Conservation (phyloP, 1,284 basidiomycete genomes). For the Pterula multifida region DNA sequence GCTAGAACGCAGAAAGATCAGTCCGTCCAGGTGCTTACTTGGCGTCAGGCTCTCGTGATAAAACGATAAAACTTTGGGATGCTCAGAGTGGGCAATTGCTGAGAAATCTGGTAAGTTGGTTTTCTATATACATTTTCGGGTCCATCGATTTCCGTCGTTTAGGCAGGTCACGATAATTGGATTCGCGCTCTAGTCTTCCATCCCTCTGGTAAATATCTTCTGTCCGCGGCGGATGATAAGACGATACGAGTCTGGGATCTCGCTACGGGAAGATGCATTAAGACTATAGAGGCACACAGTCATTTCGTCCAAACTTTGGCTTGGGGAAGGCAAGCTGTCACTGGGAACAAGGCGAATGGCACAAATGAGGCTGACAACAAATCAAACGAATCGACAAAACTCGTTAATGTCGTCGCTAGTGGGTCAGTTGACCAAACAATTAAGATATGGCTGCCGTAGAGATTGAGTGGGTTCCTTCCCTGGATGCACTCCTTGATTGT, state of each 20-base stretch:
- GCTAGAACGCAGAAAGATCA: conserved; percentile 30
- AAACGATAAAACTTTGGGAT: conserved; percentile 84
- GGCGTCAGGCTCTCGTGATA: conserved; percentile 80
- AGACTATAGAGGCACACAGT: conserved; percentile 59
- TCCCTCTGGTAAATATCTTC: conserved; percentile 58
- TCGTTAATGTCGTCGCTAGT: conserved; percentile 57
- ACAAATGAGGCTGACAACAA: conserved; percentile 19
- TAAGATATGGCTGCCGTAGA: conserved; percentile 1
- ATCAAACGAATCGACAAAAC: conserved; percentile 23
- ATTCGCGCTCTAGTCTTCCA: conserved; percentile 59
- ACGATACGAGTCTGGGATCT: conserved; percentile 72
- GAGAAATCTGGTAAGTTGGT: conserved; percentile 37
- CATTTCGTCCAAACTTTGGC: conserved; percentile 59
- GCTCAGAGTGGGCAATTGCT: conserved; percentile 63
- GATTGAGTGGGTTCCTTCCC: too few species aligned
- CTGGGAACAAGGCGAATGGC: conserved; percentile 25
- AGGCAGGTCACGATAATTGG: conserved; percentile 56
- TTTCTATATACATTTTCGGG: not conserved
- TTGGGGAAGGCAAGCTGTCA: conserved; percentile 45
- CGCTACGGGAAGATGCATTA: conserved; percentile 49
- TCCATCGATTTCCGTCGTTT: conserved; percentile 3
- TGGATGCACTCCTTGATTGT: too few species aligned
- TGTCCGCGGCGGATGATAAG: conserved; percentile 70
- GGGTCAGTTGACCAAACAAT: conserved; percentile 45
- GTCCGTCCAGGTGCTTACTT: conserved; percentile 47